Base-by-base conservation (phyloP, 805 yeast species). In the Metahyphopichia silvanorum region DNA sequence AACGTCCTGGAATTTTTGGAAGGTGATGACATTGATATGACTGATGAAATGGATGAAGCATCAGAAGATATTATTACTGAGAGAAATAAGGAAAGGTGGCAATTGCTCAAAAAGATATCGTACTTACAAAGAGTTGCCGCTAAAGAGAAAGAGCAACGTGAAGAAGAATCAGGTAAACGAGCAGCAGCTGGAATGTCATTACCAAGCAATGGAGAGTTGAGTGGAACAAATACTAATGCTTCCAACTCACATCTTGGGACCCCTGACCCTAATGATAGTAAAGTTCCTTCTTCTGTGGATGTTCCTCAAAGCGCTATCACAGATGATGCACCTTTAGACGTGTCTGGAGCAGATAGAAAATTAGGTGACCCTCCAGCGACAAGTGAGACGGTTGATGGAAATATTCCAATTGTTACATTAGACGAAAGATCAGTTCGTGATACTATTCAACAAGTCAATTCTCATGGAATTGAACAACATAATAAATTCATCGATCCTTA, bases 401-500 rank as follows among this genome's bases (percentile, higher is more conserved):
- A 54, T 38, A 47, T 67, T 16, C 71, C 73, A 1, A 63, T 71
- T 17, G 61, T 72, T 4, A 49, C 72, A 1, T 51, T 79, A 16
- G 60, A 58, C 21, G 74, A 70, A 23, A 51, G 49, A 2, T 75
- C 69, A 3, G 59, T 71, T 16, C 52, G 60, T 17, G 69, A 67
- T 10, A 38, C 70, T 0, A 47, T 79, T 22, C 49, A 57, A 10
- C 39, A 56, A 4, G 37, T 73, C 16, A 51, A 62, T 38, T 64
- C 79, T 48, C 46, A 65, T 31, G 49, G 60, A 36, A 32, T 56
- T 27, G 46, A 53, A 31, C 38, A 59, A 40, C 61, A 58, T 53
- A 54, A 67, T 24, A 57, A 50, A 40, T 81, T 79, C 36, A 71
- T 93, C 39, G 97, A 88, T 54, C 98, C 98, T 1, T 89, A 86